Percentiles rank a stretch among this genome's conserved stretches.
Evolutionary conservation across 140 eudicot genomes (phyloP).

Genomic region (Anethum foeniculum): DNA sequence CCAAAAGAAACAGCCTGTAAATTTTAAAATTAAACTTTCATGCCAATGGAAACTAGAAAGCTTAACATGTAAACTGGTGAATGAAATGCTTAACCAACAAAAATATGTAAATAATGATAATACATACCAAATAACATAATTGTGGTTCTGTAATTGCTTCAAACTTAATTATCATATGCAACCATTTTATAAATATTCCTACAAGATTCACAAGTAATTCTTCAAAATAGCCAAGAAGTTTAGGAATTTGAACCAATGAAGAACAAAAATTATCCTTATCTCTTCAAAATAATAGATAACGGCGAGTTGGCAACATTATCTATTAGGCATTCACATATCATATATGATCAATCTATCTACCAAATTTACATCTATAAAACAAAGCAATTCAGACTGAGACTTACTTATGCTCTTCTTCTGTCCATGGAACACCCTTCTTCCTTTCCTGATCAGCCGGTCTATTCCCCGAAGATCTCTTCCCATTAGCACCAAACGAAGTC

Average conservation of each 20-base stretch:
- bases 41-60: conserved; percentile 1
- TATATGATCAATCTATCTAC: not conserved
- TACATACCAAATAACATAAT: not conserved
- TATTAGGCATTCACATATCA: not conserved
- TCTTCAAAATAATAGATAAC: too few relatives aligned
- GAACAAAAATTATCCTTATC: not conserved
- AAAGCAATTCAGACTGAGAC: conserved; percentile 12
- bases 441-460: conserved; percentile 68
- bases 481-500: conserved; percentile 28
- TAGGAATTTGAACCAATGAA: not conserved
- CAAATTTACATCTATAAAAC: not conserved
- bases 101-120: not conserved
- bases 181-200: not conserved
- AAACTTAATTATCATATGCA: not conserved
- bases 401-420: conserved; percentile 94
- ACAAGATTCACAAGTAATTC: not conserved
- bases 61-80: not conserved
- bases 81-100: not conserved
- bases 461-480: conserved; percentile 35
- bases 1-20: conserved; percentile 77
- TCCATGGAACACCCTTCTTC: conserved; percentile 96
- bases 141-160: not conserved
- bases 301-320: not conserved
- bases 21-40: conserved; percentile 9
- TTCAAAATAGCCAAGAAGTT: not conserved